Conservation (phyloP, 495 filamentous ascomycete species). For the Penicillium egyptiacum region DNA sequence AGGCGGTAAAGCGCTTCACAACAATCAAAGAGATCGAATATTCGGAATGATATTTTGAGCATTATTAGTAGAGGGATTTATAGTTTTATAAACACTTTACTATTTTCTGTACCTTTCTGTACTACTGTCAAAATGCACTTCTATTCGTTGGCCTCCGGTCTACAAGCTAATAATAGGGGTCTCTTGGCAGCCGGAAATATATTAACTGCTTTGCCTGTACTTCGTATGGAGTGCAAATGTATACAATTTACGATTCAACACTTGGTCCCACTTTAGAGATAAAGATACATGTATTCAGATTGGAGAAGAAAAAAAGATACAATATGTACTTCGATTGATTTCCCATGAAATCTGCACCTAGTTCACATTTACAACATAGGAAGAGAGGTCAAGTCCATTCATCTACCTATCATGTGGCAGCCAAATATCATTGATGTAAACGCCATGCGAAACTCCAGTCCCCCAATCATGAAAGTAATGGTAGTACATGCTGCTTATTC, state of each 20-base stretch:
- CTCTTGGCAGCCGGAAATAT: slow-evolving; percentile 24
- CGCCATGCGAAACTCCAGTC: slow-evolving; percentile 24
- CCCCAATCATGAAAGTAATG: slow-evolving; percentile 28
- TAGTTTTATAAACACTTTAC: not conserved
- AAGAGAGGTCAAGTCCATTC: no score
- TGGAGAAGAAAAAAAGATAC: not conserved
- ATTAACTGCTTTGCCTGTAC: slow-evolving; percentile 1
- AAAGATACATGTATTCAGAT: not conserved
- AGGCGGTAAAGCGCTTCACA: slow-evolving; percentile 26
- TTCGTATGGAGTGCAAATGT: not conserved
- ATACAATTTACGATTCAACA: not conserved
- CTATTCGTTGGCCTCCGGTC: not conserved
- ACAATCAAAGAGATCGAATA: slow-evolving; percentile 1
- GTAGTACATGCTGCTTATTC: slow-evolving; percentile 23
- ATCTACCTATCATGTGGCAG: slow-evolving; percentile 1
- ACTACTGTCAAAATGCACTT: not conserved
- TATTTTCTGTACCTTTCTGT: not conserved
- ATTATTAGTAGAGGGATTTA: not conserved
- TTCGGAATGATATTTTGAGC: not conserved
- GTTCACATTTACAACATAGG: not conserved
- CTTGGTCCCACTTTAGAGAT: not conserved
- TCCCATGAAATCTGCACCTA: not conserved
- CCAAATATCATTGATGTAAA: slow-evolving; percentile 6
- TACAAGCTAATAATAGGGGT: slow-evolving; percentile 25
- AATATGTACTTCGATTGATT: not conserved